Conservation (phyloP, 139 green algal species). For the Picochlorum sp. region DNA sequence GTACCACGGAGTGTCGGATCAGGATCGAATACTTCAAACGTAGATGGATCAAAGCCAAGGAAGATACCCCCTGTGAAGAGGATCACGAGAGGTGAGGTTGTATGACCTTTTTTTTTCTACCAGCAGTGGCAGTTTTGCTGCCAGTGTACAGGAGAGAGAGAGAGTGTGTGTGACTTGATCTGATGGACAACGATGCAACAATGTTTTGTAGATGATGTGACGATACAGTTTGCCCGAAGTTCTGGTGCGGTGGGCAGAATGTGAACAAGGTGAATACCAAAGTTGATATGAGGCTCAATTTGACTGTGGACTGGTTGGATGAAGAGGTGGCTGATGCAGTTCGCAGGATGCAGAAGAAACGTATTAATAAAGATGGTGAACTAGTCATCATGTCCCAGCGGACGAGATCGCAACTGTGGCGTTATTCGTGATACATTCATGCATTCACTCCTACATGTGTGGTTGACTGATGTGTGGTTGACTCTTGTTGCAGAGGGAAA, state of each 20-base stretch:
- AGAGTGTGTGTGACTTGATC: neutral
- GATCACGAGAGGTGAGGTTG: constrained; percentile 20
- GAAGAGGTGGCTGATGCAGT: constrained; percentile 68
- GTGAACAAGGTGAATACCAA: constrained; percentile 97
- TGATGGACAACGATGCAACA: neutral
- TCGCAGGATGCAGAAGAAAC: constrained; percentile 70
- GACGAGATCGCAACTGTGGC: constrained; percentile 66
- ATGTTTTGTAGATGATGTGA: constrained; percentile 74
- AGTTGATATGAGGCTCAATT: constrained; percentile 86
- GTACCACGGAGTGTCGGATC: too few species aligned
- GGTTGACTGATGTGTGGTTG: constrained; percentile 2
- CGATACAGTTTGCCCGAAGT: constrained; percentile 75
- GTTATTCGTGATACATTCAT: constrained; percentile 1
- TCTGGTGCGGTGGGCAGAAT: constrained; percentile 90
- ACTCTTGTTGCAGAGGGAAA: constrained; percentile 65
- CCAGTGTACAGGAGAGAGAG: neutral
- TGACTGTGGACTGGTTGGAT: constrained; percentile 68
- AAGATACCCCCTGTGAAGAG: constrained; percentile 2
- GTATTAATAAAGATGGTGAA: constrained; percentile 86
- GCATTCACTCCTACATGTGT: neutral
- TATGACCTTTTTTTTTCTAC: neutral
- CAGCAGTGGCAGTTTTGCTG: neutral
- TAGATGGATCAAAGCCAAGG: neutral
- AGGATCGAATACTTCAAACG: too few species aligned
- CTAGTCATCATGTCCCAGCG: constrained; percentile 78